Conservation (phyloP, 805 yeast genomes). For the Yamadazyma sp. region DNA sequence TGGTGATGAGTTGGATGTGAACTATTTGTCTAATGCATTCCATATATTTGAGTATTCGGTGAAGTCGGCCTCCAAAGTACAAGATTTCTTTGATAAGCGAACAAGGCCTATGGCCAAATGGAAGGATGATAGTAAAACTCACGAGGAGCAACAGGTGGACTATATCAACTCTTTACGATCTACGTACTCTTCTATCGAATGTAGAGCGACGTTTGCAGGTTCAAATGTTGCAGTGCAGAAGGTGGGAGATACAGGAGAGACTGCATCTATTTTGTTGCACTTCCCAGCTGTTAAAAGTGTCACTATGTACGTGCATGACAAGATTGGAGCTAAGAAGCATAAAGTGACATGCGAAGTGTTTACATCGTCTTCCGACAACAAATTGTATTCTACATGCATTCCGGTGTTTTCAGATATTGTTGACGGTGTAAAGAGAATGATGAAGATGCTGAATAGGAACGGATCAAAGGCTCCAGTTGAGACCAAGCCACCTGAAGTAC, state of each 20-base stretch:
- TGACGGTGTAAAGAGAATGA: constrained; percentile 47
- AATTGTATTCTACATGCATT: constrained; percentile 69
- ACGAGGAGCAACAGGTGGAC: constrained; percentile 17
- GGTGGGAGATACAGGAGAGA: constrained; percentile 38
- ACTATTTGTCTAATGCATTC: constrained; percentile 56
- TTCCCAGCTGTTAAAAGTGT: constrained; percentile 73
- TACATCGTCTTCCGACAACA: constrained; percentile 71
- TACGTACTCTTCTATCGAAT: constrained; percentile 44
- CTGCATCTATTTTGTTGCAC: constrained; percentile 62
- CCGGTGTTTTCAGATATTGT: constrained; percentile 69
- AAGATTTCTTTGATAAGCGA: constrained; percentile 29
- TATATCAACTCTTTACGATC: constrained; percentile 17
- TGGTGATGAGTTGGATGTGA: constrained; percentile 72
- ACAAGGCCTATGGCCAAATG: constrained; percentile 15
- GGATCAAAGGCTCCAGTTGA: neutral
- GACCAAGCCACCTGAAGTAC: neutral
- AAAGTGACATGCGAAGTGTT: constrained; percentile 50
- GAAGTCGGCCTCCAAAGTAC: constrained; percentile 47
- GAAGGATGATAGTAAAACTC: constrained; percentile 14
- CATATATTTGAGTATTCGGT: constrained; percentile 52
- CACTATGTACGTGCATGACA: constrained; percentile 49
- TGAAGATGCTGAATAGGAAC: constrained; percentile 24
- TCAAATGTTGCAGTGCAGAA: constrained; percentile 56
- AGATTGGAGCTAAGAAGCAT: constrained; percentile 41
- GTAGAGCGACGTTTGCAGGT: constrained; percentile 63